Evolutionary conservation across 768 basidiomycete genomes (phyloP), one percentile per base, ranked within the genome.

Genomic region (Mycena belliarum): DNA sequence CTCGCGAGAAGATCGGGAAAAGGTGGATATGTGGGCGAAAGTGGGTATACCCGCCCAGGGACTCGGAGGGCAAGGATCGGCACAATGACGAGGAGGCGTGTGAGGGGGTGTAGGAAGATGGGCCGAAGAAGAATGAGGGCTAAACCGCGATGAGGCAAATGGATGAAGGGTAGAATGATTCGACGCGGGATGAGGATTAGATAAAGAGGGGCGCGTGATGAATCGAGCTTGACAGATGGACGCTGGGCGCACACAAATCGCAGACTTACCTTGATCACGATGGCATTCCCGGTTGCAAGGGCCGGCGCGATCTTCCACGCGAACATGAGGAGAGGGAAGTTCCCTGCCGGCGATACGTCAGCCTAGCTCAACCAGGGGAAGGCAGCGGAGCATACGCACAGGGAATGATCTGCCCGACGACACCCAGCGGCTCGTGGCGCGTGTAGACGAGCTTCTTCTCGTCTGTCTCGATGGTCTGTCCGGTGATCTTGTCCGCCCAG

Each of bases 401-500:
- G 16, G 86, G 86, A 35, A 86, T 82, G 63, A 86, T 86, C 70
- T 76, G 75, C 15, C 76, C 77, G 45, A 73, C 77, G 55, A 82
- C 81, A 23, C 83, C 83, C 55, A 78, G 79, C 0, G 88, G 88
- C 69, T 89, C 87, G 64, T 86, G 84, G 14, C 86, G 72, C 2
- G 87, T 88, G 69, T 89, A 89, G 9, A 82, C 80, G 50, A 91
- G 74, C 70, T 87, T 87, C 44, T 65, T 64, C 49, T 79, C 77
- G 47, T 69, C 72, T 46, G 78, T 87, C 82, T 93, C 90, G 69
- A 93, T 85, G 9, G 84, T 85, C 70, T 91, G 82, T 6, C 90
- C 91, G 6, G 80, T 76, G 51, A 89, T 73, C 75, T 95, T 96
- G 76, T 95, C 94, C 21, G 93, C 91, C 86, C 91, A 91, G 18